These are phyloP conservation scores for Mycena leptocephala DNA, from an alignment of 768 basidiomycete genomes.

Conservation along the genomic window DNA sequence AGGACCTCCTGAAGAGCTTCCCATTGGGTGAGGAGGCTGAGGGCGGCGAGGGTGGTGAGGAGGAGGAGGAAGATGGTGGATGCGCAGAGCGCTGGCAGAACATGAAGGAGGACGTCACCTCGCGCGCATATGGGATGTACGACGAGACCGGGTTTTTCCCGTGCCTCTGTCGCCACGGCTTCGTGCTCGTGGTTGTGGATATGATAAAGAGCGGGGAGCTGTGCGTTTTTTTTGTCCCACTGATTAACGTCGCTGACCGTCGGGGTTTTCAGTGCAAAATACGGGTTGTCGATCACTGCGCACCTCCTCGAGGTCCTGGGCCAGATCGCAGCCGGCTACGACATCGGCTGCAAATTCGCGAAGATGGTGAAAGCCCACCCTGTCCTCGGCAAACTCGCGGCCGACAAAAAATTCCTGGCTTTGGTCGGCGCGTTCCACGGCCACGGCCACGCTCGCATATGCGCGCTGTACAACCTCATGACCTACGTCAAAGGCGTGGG, in stretches of 20 bases:
- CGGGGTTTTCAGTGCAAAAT: background rate
- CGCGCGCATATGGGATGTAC: conserved; percentile 52
- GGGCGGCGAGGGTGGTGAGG: no score
- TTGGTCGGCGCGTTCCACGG: conserved; percentile 1
- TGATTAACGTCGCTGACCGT: background rate
- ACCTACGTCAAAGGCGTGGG: conserved; percentile 25
- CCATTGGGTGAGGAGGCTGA: no score
- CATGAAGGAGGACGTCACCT: conserved; percentile 39
- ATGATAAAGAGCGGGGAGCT: conserved; percentile 55
- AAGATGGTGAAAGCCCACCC: background rate
- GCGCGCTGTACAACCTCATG: conserved; percentile 24
- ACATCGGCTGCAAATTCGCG: background rate
- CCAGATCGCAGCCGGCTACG: background rate
- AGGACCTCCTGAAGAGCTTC: background rate
- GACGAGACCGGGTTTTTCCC: conserved; percentile 57
- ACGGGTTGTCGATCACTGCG: conserved; percentile 4
- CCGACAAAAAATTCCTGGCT: background rate
- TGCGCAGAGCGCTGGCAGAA: conserved; percentile 22
- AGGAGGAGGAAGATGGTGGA: conserved; percentile 52
- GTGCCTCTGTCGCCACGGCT: conserved; percentile 52
- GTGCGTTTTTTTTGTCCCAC: conserved; percentile 39
- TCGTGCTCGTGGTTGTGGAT: conserved; percentile 47
- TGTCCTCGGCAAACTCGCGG: background rate
- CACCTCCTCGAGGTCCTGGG: background rate
- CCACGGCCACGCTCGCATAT: conserved; percentile 23